phyloP scores from a whole-genome alignment of 305 asterid genomes.

The Solanum chacoense region DNA sequence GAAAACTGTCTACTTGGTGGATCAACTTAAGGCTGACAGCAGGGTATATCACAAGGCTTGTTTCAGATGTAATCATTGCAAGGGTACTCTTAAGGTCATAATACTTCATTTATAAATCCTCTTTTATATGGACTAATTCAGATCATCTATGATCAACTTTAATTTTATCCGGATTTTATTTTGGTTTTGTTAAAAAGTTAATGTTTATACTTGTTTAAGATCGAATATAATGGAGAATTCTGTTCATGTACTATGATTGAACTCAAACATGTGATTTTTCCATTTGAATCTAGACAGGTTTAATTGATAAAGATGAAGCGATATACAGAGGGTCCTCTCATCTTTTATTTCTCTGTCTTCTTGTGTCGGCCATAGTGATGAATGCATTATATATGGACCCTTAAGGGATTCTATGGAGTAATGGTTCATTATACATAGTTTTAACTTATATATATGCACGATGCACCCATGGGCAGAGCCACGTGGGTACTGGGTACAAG shows the following conservation, averaged over 20 bases:
- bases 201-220: background rate
- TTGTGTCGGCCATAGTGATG: background rate
- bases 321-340: background rate
- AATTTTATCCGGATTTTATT: no score
- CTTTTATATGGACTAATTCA: background rate
- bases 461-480: background rate
- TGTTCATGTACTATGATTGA: background rate
- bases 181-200: background rate
- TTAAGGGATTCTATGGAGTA: background rate
- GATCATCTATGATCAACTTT: background rate
- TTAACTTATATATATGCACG: background rate
- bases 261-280: background rate
- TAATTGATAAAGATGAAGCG: background rate
- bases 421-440: background rate
- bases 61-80: slow-evolving; percentile 84
- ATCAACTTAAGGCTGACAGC: slow-evolving; percentile 63
- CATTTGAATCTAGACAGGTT: background rate
- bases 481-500: background rate
- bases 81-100: slow-evolving; percentile 69
- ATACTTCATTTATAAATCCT: background rate
- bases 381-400: background rate
- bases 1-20: slow-evolving; percentile 78
- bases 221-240: background rate
- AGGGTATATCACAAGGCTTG: slow-evolving; percentile 71
- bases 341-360: background rate